A percentile compares a stretch with the other conserved stretches of the same genome.
Evolutionary conservation across 2,329 filamentous ascomycete genomes (phyloP).

Genomic region (Rugonectria rugulosa): DNA sequence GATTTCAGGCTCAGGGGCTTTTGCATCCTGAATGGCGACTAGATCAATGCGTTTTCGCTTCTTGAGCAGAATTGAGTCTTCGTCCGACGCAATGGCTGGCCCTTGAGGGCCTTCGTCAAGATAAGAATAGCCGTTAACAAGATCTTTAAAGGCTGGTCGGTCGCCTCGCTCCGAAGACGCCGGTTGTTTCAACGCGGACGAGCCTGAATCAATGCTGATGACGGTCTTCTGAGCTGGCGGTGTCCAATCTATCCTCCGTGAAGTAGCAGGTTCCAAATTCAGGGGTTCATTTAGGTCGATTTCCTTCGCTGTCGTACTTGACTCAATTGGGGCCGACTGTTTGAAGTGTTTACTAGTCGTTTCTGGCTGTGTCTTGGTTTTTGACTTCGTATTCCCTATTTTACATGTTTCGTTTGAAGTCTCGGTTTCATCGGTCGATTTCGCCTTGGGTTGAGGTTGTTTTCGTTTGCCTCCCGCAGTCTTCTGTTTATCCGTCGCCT

Average conservation of each 20-base stretch:
- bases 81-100: conserved; percentile 27
- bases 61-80: conserved; percentile 48
- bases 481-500: conserved; percentile 2
- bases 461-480: conserved; percentile 41
- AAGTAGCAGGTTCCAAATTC: conserved; percentile 57
- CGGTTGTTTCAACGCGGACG: conserved; percentile 34
- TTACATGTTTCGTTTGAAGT: conserved; percentile 27
- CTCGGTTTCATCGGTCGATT: not conserved
- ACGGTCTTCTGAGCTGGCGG: conserved; percentile 59
- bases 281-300: conserved; percentile 44
- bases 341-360: conserved; percentile 47
- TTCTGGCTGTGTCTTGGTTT: conserved; percentile 34
- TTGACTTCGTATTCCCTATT: conserved; percentile 24
- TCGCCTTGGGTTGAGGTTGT: conserved; percentile 42
- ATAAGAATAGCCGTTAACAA: conserved; percentile 54
- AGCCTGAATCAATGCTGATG: conserved; percentile 40
- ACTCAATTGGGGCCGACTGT: conserved; percentile 23
- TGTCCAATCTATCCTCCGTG: conserved; percentile 72
- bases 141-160: conserved; percentile 48
- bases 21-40: conserved; percentile 45
- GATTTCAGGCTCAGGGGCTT: conserved; percentile 31
- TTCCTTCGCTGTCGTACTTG: conserved; percentile 23
- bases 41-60: conserved; percentile 66
- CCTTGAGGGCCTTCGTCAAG: conserved; percentile 32
- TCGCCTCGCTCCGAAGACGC: conserved; percentile 13